A percentile compares a stretch with the other conserved stretches of the same genome.
Evolutionary conservation across 169 alveolate genomes (phyloP).

Genomic region (Cryptosporidium sp.): DNA sequence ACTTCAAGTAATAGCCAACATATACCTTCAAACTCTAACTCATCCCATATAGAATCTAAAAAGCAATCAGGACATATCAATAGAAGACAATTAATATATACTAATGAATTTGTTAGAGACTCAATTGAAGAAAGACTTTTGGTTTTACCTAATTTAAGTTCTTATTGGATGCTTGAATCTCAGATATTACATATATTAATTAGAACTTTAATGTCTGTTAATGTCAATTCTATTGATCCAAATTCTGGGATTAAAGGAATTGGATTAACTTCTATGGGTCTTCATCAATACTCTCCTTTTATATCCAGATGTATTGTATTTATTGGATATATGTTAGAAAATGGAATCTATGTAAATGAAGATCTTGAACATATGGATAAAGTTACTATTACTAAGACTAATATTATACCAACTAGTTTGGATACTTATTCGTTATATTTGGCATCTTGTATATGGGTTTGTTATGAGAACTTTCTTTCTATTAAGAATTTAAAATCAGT

Average conservation of each 20-base stretch:
- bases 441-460: slow-evolving; percentile 41
- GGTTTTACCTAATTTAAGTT: slow-evolving; percentile 21
- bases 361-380: slow-evolving; percentile 16
- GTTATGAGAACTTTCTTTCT: slow-evolving; percentile 31
- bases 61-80: background rate
- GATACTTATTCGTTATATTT: slow-evolving; percentile 60
- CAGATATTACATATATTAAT: slow-evolving; percentile 31
- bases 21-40: background rate
- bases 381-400: slow-evolving; percentile 25
- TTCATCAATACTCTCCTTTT: slow-evolving; percentile 66
- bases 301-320: slow-evolving; percentile 52
- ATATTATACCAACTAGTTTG: slow-evolving; percentile 35
- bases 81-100: slow-evolving; percentile 18
- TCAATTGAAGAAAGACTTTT: slow-evolving; percentile 56
- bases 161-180: slow-evolving; percentile 66
- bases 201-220: slow-evolving; percentile 20
- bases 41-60: slow-evolving; percentile 2
- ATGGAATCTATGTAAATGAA: slow-evolving; percentile 12
- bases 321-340: slow-evolving; percentile 44
- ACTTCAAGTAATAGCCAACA: background rate
- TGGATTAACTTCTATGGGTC: slow-evolving; percentile 9
- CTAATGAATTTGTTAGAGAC: slow-evolving; percentile 33
- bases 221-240: background rate
- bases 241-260: background rate
- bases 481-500: background rate